Evolutionary conservation across 2,329 filamentous ascomycete species (phyloP), one percentile per base, ranked within the genome.

Genomic region (Phaeosphaeria sp.): DNA sequence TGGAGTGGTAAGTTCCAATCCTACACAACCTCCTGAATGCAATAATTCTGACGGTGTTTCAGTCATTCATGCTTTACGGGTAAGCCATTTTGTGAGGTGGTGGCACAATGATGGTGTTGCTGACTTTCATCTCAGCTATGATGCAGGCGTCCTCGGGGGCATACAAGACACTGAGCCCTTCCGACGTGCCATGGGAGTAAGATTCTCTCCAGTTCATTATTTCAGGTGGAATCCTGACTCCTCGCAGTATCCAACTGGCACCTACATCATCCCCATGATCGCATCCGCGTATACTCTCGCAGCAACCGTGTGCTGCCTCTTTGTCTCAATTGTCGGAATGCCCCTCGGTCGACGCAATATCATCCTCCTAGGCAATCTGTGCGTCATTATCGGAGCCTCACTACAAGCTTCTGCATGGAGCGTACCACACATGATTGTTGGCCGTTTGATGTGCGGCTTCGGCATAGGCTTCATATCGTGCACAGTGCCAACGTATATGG

Each of bases 391-490:
- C 42, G 81, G 81, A 5, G 80, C 79, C 2, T 71, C 81, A 51
- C 71, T 83, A 2, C 79, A 82, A 55, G 78, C 78, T 25, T 69
- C 75, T 1, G 74, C 80, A 0, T 83, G 75, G 59, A 73, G 74
- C 9, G 67, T 80, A 0, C 62, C 77, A 4, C 78, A 81, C 50
- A 82, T 83, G 77, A 80, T 83, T 56, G 77, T 81, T n/a, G 81
- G 81, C 18, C 67, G 81, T 7, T 75, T 82, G 44, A 63, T 78
- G 11, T 72, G 72, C 8, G 79, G 80, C 17, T 76, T 83, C 7
- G 81, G 81, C 1, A 83, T 82, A 53, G 81, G 80, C 17, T 55
- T 8, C 79, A 79, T 2, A 80, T 81, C 1, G 74, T 82, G 8
- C 83, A 81, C 80, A 79, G 83, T 51, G 8, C 56, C 56, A 6